Evolutionary conservation across 345 rosid genomes (phyloP).

Genomic region (Erodium maritimum): DNA sequence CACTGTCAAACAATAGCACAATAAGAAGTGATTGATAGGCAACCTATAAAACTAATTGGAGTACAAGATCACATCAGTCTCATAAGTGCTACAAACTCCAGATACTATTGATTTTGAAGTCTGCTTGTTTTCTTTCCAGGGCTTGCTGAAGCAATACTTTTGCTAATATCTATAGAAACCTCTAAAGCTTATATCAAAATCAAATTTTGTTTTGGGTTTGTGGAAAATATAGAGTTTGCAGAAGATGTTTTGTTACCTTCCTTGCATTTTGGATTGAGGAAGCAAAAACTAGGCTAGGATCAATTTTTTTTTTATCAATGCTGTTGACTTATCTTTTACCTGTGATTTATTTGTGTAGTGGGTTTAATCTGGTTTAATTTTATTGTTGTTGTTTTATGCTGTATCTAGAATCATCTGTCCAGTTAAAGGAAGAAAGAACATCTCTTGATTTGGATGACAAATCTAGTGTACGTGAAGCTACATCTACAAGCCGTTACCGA

Average conservation of each 20-base stretch:
- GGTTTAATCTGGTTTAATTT: neutral
- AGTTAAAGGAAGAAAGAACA: conserved; percentile 53
- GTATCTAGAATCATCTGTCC: conserved; percentile 53
- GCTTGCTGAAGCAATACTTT: neutral
- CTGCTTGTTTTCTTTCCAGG: too few relatives aligned
- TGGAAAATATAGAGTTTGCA: neutral
- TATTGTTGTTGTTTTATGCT: conserved; percentile 1
- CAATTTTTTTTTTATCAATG: neutral
- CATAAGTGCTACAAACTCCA: neutral
- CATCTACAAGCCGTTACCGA: conserved; percentile 28
- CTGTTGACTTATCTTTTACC: neutral
- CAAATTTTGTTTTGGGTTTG: too few relatives aligned
- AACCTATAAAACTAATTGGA: too few relatives aligned
- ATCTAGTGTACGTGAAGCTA: conserved; percentile 39
- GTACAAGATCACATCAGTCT: too few relatives aligned
- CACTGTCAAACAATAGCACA: neutral
- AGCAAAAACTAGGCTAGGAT: neutral
- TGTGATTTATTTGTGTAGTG: neutral
- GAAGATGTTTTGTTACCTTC: neutral
- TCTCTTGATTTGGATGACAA: conserved; percentile 37
- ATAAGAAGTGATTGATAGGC: neutral
- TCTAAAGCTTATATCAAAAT: neutral
- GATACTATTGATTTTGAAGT: neutral
- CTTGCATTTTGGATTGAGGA: neutral
- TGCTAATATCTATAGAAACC: neutral